phyloP scores from a whole-genome alignment of 345 rosid genomes.

The Eucalyptus tenuipes region DNA sequence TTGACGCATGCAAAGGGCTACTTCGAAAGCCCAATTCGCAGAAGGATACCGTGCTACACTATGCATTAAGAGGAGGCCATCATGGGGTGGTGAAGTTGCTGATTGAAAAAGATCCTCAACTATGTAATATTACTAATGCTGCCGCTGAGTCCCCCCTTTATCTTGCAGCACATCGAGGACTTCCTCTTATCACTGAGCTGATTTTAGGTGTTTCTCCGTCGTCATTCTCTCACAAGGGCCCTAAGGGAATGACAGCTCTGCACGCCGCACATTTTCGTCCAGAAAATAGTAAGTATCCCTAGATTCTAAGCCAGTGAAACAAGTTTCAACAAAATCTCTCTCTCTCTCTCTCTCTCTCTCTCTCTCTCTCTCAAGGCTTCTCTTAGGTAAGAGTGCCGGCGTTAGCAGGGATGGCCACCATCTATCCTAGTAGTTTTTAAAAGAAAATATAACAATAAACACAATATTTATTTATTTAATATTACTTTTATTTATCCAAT shows the following conservation, averaged over 20 bases:
- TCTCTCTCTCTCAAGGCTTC: too few species aligned
- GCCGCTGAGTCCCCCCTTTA: neutral
- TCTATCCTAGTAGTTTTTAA: too few species aligned
- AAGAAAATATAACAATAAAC: too few species aligned
- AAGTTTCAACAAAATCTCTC: neutral
- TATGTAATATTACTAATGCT: neutral
- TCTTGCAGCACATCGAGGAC: neutral
- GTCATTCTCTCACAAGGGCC: neutral
- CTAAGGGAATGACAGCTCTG: neutral
- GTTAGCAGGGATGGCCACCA: neutral
- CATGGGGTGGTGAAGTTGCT: neutral
- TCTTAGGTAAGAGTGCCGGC: neutral
- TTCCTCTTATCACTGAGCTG: rapidly evolving
- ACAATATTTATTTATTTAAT: too few species aligned
- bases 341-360: neutral
- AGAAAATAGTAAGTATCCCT: neutral
- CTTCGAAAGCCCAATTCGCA: neutral
- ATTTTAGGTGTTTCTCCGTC: neutral
- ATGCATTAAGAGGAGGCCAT: neutral
- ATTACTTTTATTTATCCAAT: too few species aligned
- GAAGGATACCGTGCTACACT: neutral
- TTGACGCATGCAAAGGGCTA: neutral
- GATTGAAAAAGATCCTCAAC: neutral
- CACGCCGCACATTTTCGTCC: rapidly evolving
- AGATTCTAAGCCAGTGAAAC: neutral